Percentiles rank a stretch among this genome's conserved stretches.
These are phyloP conservation scores for Raddia guianensis DNA, from an alignment of 176 grass and related monocot species.

Conservation along the genomic window DNA sequence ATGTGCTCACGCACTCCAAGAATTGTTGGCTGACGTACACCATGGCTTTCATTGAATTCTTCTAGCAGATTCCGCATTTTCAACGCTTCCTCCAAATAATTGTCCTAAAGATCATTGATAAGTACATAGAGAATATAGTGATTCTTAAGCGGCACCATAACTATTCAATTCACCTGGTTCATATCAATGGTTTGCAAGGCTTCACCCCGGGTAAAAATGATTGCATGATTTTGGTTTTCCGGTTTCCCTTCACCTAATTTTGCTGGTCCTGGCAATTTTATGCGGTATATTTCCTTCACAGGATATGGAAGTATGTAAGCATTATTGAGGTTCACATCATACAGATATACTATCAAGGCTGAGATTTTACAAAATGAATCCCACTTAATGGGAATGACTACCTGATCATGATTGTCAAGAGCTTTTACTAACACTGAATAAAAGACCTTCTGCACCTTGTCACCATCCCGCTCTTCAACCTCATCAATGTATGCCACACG, in stretches of 20 bases:
- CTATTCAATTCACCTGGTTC: constrained; percentile 74
- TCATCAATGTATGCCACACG: constrained; percentile 98
- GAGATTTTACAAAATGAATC: constrained; percentile 21
- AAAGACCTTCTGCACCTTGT: constrained; percentile 87
- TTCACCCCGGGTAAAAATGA: constrained; percentile 93
- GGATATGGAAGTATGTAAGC: constrained; percentile 41
- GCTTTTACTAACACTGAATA: constrained; percentile 96
- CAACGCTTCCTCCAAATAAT: constrained; percentile 96
- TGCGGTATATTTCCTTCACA: constrained; percentile 98
- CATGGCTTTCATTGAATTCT: constrained; percentile 95
- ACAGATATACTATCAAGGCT: constrained; percentile 4
- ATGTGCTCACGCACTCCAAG: constrained; percentile 98
- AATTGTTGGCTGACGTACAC: constrained; percentile 83
- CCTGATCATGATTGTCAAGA: constrained; percentile 96
- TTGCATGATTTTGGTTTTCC: constrained; percentile 98
- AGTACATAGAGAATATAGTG: constrained; percentile 34
- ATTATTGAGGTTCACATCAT: constrained; percentile 30
- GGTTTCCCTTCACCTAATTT: constrained; percentile 97
- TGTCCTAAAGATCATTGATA: constrained; percentile 66
- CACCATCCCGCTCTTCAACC: constrained; percentile 86
- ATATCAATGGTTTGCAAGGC: constrained; percentile 97
- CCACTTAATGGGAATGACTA: constrained; percentile 30
- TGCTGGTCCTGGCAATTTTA: constrained; percentile 87
- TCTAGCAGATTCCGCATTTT: constrained; percentile 97
- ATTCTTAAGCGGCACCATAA: constrained; percentile 26